Evolutionary conservation across 768 basidiomycete species (phyloP).

Genomic region (Leccinum ochraceum): DNA sequence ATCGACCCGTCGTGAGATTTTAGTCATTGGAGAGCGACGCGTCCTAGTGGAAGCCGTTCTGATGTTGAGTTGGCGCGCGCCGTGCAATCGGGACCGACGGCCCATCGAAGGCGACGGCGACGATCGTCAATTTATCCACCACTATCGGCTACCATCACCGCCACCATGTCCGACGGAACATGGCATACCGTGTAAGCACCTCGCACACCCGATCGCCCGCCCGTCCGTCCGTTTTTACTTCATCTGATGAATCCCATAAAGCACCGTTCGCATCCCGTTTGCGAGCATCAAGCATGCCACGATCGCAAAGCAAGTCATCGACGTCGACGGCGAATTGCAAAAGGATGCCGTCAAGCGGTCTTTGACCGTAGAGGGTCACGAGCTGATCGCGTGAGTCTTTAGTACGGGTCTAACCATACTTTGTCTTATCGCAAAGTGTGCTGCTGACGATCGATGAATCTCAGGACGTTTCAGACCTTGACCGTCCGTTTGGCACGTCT

Average conservation of each 20-base stretch:
- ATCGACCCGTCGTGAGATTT: no score
- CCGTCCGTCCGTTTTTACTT: background rate
- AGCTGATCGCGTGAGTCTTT: conserved; percentile 71
- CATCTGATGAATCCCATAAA: conserved; percentile 23
- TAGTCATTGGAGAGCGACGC: background rate
- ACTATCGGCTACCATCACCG: background rate
- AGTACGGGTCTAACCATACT: background rate
- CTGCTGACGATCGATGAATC: conserved; percentile 4
- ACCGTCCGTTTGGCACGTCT: conserved; percentile 87
- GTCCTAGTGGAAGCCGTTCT: background rate
- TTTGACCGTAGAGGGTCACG: conserved; percentile 64
- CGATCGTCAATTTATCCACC: conserved; percentile 3
- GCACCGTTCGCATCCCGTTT: conserved; percentile 79
- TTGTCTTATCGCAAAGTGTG: background rate
- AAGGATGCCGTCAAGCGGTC: conserved; percentile 74
- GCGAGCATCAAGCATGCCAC: conserved; percentile 68
- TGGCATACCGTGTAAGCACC: conserved; percentile 60
- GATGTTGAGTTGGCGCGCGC: background rate
- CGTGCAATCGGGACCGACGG: background rate
- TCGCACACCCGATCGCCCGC: background rate
- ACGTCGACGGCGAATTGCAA: conserved; percentile 86
- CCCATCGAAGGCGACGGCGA: background rate
- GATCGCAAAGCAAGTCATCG: conserved; percentile 81
- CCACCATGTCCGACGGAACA: conserved; percentile 28
- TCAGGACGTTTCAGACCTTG: conserved; percentile 70